A percentile compares a stretch with the other conserved stretches of the same genome.
Conservation (phyloP, 148 eudicot genomes). For the Camellia granthamiana region DNA sequence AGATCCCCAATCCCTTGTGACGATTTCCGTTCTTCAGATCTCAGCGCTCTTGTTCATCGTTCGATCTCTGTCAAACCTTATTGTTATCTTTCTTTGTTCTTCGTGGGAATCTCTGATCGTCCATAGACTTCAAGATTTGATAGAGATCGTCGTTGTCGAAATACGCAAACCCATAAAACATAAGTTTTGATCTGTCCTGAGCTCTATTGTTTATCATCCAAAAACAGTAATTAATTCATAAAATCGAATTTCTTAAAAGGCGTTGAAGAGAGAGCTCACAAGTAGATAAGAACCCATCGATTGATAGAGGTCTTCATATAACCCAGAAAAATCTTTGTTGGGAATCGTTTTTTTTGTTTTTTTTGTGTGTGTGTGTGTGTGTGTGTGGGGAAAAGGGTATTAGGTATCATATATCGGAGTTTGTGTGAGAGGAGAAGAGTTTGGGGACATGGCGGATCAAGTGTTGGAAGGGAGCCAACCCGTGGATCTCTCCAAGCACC, state of each 20-base stretch:
- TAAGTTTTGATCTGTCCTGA: background rate
- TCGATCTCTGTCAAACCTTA: too few species aligned
- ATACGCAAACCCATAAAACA: background rate
- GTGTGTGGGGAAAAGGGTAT: background rate
- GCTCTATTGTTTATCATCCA: background rate
- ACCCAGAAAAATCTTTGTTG: background rate
- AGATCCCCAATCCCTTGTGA: background rate
- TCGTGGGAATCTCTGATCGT: background rate
- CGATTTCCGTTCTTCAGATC: background rate
- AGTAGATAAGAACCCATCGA: background rate
- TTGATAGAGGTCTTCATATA: background rate
- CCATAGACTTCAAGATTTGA: background rate
- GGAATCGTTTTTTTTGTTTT: background rate
- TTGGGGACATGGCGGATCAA: slow-evolving; percentile 59
- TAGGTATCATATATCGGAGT: background rate
- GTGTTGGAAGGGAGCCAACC: slow-evolving; percentile 76
- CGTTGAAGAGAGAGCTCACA: background rate
- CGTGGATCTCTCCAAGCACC: slow-evolving; percentile 64
- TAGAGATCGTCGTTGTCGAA: background rate
- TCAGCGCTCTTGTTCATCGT: background rate
- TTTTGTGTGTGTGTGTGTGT: background rate
- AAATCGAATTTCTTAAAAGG: background rate
- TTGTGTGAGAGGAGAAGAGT: background rate
- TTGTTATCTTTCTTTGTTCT: background rate
- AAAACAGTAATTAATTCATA: background rate